Evolutionary conservation across 208 protist genomes (phyloP), one percentile per base, ranked within the genome.

Genomic region (Acanthamoeba lugdunensis): DNA sequence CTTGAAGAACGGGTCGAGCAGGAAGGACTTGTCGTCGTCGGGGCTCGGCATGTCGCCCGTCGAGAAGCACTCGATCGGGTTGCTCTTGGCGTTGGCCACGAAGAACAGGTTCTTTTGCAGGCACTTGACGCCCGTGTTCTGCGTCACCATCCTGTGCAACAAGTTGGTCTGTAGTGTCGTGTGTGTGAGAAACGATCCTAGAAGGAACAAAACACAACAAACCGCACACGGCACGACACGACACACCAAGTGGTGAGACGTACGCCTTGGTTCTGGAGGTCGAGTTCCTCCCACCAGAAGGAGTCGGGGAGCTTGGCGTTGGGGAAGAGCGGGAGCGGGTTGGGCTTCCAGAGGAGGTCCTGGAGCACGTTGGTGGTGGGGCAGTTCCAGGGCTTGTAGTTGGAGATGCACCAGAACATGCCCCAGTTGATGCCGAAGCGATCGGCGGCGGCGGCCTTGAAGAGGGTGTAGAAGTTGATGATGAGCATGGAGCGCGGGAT

Each of bases 391-490:
- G 67, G 67, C 67, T 75, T 75, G 67, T 75, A 75, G 67, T 75
- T 75, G 67, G 67, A 75, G 67, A 75, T 75, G 67, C 67, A 75
- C 67, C 67, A 75, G 67, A 75, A 75, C 67, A 75, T 75, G 67
- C 67, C 67, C 67, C 67, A 75, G 67, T 75, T 75, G 67, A 75
- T 75, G 67, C 67, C 67, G 67, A 75, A 75, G 28, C 67, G 67
- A 9, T 75, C 67, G 67, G 67, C 67, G 28, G 67, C 67, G 67
- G 67, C 67, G 67, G 67, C 67, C 67, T 75, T 75, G 67, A 75
- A 75, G 67, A 75, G 67, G n/a, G 67, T 75, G 67, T 75, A 75
- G 67, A 75, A 75, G 67, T 75, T 75, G 67, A 75, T 75, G 67
- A 75, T 41, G 67, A 75, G 67, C 67, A 75, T 75, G 67, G 67